Evolutionary conservation across 192 early-diverging fungal species (phyloP).

Genomic region (Coemansia sp.): DNA sequence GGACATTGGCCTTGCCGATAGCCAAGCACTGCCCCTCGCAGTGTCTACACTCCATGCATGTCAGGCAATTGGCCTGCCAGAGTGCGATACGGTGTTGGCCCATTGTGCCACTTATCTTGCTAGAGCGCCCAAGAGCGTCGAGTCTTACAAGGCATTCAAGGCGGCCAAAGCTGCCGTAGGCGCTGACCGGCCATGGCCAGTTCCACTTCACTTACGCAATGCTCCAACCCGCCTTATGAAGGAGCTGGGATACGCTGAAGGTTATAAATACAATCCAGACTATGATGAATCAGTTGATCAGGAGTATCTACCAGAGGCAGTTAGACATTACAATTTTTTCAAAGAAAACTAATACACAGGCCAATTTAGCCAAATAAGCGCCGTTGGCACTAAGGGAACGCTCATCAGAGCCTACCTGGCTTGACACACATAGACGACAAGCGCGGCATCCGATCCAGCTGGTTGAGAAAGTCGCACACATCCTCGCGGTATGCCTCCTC

Average conservation of each 20-base stretch:
- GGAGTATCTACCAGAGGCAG: conserved; percentile 74
- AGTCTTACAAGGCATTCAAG: conserved; percentile 77
- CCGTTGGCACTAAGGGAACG: neutral
- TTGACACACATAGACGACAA: conserved; percentile 7
- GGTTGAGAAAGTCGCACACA: conserved; percentile 41
- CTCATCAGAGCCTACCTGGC: neutral
- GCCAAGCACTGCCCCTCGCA: conserved; percentile 71
- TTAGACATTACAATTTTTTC: conserved; percentile 65
- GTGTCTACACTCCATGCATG: conserved; percentile 81
- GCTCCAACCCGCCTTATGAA: conserved; percentile 83
- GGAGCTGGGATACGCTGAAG: conserved; percentile 76
- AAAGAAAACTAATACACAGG: conserved; percentile 14
- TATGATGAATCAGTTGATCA: conserved; percentile 74
- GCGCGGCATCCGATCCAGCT: conserved; percentile 43
- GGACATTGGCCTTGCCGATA: conserved; percentile 88
- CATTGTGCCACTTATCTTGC: conserved; percentile 80
- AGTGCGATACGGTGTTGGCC: conserved; percentile 84
- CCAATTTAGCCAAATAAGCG: neutral
- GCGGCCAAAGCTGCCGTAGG: conserved; percentile 65
- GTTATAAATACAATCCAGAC: conserved; percentile 86
- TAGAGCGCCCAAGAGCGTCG: conserved; percentile 81
- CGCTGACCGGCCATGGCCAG: conserved; percentile 69
- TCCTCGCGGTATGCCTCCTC: conserved; percentile 54
- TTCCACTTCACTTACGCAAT: conserved; percentile 84
- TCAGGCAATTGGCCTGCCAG: conserved; percentile 89